Conservation (phyloP, 2,329 filamentous ascomycete species). For the Cordyceps javanica region DNA sequence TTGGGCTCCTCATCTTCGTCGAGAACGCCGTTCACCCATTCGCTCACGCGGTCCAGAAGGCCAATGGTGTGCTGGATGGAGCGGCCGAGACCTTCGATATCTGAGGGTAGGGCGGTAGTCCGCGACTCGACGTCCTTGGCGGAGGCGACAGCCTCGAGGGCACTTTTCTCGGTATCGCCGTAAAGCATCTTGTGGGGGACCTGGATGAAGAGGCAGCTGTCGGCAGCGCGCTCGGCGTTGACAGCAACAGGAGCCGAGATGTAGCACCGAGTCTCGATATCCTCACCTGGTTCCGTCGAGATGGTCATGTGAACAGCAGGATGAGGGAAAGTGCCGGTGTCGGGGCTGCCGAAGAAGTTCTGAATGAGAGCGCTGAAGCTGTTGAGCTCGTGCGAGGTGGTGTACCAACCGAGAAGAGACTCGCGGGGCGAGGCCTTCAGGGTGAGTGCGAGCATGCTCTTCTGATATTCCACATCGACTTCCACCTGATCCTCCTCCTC, state of each 20-base stretch:
- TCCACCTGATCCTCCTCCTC: slow-evolving; percentile 98
- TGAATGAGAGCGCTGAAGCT: slow-evolving; percentile 95
- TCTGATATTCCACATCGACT: slow-evolving; percentile 99
- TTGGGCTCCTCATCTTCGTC: slow-evolving; percentile 89
- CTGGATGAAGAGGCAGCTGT: slow-evolving; percentile 95
- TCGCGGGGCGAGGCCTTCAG: slow-evolving; percentile 92
- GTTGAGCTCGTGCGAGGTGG: slow-evolving; percentile 93
- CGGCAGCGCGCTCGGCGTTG: slow-evolving; percentile 87
- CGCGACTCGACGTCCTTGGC: slow-evolving; percentile 76
- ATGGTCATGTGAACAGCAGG: slow-evolving; percentile 97
- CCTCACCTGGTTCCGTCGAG: slow-evolving; percentile 78
- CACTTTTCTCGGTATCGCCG: slow-evolving; percentile 61
- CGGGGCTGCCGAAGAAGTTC: slow-evolving; percentile 97
- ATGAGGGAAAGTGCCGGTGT: slow-evolving; percentile 94
- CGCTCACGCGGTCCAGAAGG: slow-evolving; percentile 84
- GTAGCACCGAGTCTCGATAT: slow-evolving; percentile 87
- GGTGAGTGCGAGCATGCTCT: slow-evolving; percentile 95
- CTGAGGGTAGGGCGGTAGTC: slow-evolving; percentile 67
- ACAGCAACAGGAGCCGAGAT: slow-evolving; percentile 94
- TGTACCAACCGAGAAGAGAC: slow-evolving; percentile 95
- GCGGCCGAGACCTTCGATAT: slow-evolving; percentile 83
- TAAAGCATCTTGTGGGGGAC: slow-evolving; percentile 94
- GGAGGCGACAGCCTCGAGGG: slow-evolving; percentile 74
- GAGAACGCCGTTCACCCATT: slow-evolving; percentile 87
- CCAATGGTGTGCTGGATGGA: slow-evolving; percentile 82